These are phyloP conservation scores for Microdochium nivale DNA, from an alignment of 2,329 filamentous ascomycete genomes.

Conservation along the genomic window DNA sequence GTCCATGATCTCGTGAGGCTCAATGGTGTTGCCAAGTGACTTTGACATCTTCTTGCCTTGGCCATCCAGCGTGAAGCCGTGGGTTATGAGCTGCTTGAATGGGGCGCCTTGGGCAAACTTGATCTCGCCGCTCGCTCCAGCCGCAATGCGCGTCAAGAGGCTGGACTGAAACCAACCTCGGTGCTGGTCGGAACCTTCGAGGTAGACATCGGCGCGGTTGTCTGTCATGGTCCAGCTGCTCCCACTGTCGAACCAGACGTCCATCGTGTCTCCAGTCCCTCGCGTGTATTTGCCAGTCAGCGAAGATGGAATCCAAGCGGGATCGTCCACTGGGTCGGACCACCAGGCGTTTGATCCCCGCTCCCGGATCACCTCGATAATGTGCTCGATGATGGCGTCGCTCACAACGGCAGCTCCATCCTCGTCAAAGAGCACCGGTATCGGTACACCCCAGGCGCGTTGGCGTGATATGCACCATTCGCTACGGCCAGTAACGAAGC, in stretches of 20 bases:
- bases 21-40: slow-evolving; percentile 81
- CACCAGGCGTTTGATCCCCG: slow-evolving; percentile 92
- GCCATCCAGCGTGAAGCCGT: slow-evolving; percentile 87
- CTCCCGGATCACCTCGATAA: slow-evolving; percentile 68
- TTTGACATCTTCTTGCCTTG: slow-evolving; percentile 98
- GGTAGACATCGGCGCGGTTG: slow-evolving; percentile 69
- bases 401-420: slow-evolving; percentile 71
- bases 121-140: slow-evolving; percentile 33
- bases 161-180: slow-evolving; percentile 98
- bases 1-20: slow-evolving; percentile 75
- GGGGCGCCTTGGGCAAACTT: slow-evolving; percentile 43
- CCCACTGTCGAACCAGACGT: slow-evolving; percentile 98
- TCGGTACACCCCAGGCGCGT: slow-evolving; percentile 92
- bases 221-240: slow-evolving; percentile 71
- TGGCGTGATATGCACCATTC: slow-evolving; percentile 99
- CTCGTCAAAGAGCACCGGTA: slow-evolving; percentile 76
- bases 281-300: slow-evolving; percentile 51
- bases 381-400: slow-evolving; percentile 70
- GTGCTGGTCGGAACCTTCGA: slow-evolving; percentile 94
- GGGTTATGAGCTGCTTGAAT: slow-evolving; percentile 84
- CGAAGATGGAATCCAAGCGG: slow-evolving; percentile 64
- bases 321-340: slow-evolving; percentile 69
- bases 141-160: slow-evolving; percentile 74
- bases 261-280: slow-evolving; percentile 92
- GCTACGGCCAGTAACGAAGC: slow-evolving; percentile 78